These are phyloP conservation scores for Inga leiocalycina DNA, from an alignment of 306 rosid species.

Conservation along the genomic window DNA sequence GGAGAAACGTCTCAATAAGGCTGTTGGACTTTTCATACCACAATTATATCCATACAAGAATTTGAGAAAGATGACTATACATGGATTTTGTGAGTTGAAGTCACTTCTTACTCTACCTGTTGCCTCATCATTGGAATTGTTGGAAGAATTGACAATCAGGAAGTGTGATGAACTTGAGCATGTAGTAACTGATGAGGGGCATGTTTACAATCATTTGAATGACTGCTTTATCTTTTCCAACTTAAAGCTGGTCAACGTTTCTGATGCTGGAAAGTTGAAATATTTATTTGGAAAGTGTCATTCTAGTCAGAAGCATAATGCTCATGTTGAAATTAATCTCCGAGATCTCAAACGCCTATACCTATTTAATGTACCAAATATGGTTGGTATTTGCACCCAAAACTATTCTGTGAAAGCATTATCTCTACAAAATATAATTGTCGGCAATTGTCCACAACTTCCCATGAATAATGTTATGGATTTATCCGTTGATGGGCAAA, in stretches of 20 bases:
- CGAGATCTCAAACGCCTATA: neutral
- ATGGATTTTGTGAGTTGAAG: neutral
- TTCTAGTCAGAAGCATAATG: neutral
- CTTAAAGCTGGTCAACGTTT: neutral
- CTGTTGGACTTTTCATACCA: neutral
- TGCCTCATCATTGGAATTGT: constrained; percentile 13
- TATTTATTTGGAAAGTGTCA: constrained; percentile 18
- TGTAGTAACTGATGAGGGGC: neutral
- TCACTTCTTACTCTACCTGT: constrained; percentile 13
- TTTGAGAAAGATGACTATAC: neutral
- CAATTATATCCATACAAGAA: neutral
- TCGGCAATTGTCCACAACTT: too few species aligned
- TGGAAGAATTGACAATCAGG: neutral
- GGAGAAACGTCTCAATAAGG: constrained; percentile 1
- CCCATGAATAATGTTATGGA: too few species aligned
- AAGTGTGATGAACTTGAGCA: constrained; percentile 7
- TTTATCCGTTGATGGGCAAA: too few species aligned
- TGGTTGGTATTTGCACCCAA: too few species aligned
- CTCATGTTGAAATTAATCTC: constrained; percentile 1
- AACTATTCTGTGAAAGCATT: too few species aligned
- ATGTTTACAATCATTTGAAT: neutral
- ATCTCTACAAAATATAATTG: too few species aligned
- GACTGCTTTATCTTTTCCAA: neutral
- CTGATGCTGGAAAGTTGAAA: constrained; percentile 16
- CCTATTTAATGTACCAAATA: neutral